Evolutionary conservation across 2,329 filamentous ascomycete species (phyloP).

Genomic region (Trichoderma polysporum): DNA sequence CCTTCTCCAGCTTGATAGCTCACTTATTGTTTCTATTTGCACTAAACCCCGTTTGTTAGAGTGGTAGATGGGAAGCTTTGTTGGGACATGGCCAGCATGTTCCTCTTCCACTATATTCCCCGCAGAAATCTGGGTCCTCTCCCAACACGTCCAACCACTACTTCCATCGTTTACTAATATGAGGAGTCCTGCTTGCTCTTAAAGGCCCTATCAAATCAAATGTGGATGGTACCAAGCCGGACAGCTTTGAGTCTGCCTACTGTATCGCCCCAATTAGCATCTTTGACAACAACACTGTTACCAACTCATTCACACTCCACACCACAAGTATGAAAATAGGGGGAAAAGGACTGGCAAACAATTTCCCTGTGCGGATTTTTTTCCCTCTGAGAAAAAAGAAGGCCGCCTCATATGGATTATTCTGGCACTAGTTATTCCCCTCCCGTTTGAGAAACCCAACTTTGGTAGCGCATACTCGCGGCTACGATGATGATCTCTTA

Average conservation of each 20-base stretch:
- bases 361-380: not conserved
- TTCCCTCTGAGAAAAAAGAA: not conserved
- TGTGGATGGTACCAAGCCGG: not conserved
- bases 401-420: constrained; percentile 12
- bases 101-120: no score
- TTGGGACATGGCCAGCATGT: no score
- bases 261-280: not conserved
- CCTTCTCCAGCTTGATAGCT: not conserved
- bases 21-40: not conserved
- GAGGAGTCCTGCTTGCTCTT: no score
- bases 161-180: no score
- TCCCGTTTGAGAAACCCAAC: constrained; percentile 20
- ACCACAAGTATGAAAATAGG: not conserved
- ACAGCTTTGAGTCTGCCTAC: not conserved
- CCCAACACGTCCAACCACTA: no score
- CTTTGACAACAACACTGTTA: not conserved
- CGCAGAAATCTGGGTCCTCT: no score
- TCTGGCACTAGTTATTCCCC: constrained; percentile 17
- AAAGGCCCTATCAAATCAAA: no score
- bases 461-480: constrained; percentile 11
- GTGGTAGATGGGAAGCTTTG: no score
- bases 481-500: constrained; percentile 19
- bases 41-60: not conserved
- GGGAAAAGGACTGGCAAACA: not conserved
- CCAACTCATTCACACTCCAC: not conserved